Percentiles rank a stretch among this genome's conserved stretches.
Conservation (phyloP, 2,329 filamentous ascomycete genomes). For the Paecilomyces niveus region DNA sequence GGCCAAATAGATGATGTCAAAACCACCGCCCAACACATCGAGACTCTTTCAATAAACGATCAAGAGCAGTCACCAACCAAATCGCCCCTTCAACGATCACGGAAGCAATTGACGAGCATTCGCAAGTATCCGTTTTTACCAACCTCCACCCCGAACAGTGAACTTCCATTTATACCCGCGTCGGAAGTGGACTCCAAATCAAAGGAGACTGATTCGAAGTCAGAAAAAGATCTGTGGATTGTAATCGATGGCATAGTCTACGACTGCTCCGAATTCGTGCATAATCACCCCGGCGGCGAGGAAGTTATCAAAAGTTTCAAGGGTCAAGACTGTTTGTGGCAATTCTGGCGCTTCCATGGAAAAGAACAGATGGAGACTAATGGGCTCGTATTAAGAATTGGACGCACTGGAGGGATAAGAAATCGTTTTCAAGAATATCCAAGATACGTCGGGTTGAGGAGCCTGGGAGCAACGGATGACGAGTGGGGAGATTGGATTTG, state of each 20-base stretch:
- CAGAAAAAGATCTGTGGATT: conserved; percentile 11
- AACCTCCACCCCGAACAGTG: not conserved
- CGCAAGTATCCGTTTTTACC: too few relatives aligned
- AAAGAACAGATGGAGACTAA: not conserved
- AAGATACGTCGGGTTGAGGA: not conserved
- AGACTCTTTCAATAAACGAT: too few relatives aligned
- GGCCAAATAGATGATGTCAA: too few relatives aligned
- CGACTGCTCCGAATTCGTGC: conserved; percentile 20
- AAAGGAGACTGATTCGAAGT: not conserved
- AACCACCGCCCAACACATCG: too few relatives aligned
- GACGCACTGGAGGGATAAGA: not conserved
- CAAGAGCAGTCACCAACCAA: too few relatives aligned
- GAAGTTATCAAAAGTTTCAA: conserved; percentile 13
- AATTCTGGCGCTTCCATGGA: conserved; percentile 8
- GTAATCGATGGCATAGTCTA: conserved; percentile 24
- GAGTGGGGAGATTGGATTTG: not conserved
- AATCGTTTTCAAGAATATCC: not conserved
- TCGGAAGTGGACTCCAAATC: not conserved
- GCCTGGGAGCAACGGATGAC: not conserved
- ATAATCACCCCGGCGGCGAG: conserved; percentile 11
- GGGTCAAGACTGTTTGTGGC: conserved; percentile 26
- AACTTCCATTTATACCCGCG: not conserved
- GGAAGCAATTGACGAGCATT: too few relatives aligned
- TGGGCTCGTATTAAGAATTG: not conserved
- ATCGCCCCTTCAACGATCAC: too few relatives aligned